Evolutionary conservation across 768 basidiomycete genomes (phyloP).

Genomic region (Collybia sordida): DNA sequence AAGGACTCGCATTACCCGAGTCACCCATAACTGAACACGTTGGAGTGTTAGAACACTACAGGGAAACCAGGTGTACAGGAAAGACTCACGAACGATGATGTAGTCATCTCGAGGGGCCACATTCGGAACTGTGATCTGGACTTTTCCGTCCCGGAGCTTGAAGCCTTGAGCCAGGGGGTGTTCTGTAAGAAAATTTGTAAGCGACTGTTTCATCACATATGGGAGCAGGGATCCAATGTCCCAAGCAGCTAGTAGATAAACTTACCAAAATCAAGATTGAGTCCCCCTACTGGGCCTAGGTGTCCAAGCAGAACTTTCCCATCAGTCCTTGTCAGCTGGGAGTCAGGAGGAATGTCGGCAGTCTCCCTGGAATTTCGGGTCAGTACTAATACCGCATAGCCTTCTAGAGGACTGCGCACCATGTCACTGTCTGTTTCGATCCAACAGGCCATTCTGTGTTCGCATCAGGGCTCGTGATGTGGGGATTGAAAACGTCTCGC

Average conservation of each 20-base stretch:
- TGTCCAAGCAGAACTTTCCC: constrained; percentile 56
- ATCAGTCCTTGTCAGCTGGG: constrained; percentile 44
- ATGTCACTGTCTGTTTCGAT: constrained; percentile 45
- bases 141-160: constrained; percentile 48
- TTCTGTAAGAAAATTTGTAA: constrained; percentile 31
- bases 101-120: constrained; percentile 48
- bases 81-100: constrained; percentile 61
- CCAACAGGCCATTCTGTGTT: constrained; percentile 53
- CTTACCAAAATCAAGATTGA: constrained; percentile 57
- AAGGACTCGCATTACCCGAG: constrained; percentile 60
- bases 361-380: constrained; percentile 42
- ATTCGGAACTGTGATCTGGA: constrained; percentile 51
- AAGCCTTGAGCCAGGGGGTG: constrained; percentile 58
- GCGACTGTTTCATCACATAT: background rate
- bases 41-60: too few relatives aligned
- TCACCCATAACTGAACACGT: constrained; percentile 56
- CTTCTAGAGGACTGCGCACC: constrained; percentile 33
- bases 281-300: constrained; percentile 36
- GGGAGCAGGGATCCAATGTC: background rate
- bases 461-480: constrained; percentile 46
- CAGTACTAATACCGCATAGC: too few relatives aligned
- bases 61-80: background rate
- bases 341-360: constrained; percentile 40
- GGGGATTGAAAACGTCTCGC: constrained; percentile 50
- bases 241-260: constrained; percentile 3